phyloP scores from a whole-genome alignment of 2,329 filamentous ascomycete genomes.

The Cladosporium sp. region DNA sequence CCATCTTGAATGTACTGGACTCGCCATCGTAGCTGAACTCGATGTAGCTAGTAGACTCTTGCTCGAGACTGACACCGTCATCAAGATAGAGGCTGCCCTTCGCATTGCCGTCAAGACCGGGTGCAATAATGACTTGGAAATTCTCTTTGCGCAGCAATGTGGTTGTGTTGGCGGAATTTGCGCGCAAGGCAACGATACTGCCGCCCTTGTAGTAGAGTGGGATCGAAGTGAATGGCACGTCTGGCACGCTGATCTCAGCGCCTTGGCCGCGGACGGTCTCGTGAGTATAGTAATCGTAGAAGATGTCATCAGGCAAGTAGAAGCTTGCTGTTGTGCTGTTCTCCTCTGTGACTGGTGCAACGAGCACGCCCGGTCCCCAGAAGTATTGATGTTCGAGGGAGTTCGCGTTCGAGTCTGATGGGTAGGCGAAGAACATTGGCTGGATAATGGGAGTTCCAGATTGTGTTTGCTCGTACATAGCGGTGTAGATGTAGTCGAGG shows the following conservation, averaged over 20 bases:
- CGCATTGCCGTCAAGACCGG: slow-evolving; percentile 62
- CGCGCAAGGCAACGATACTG: slow-evolving; percentile 62
- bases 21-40: slow-evolving; percentile 56
- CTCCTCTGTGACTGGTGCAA: slow-evolving; percentile 57
- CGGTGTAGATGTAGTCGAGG: slow-evolving; percentile 79
- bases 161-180: slow-evolving; percentile 59
- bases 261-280: slow-evolving; percentile 49
- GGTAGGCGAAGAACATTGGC: slow-evolving; percentile 73
- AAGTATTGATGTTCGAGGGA: slow-evolving; percentile 59
- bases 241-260: slow-evolving; percentile 43
- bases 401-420: slow-evolving; percentile 54
- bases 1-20: slow-evolving; percentile 51
- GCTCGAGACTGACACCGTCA: slow-evolving; percentile 69
- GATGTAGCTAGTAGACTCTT: slow-evolving; percentile 58
- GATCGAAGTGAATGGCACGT: slow-evolving; percentile 55
- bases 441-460: slow-evolving; percentile 66
- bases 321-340: slow-evolving; percentile 54
- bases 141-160: slow-evolving; percentile 63
- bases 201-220: slow-evolving; percentile 69
- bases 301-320: slow-evolving; percentile 59
- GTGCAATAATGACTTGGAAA: slow-evolving; percentile 71
- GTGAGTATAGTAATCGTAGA: slow-evolving; percentile 62
- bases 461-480: slow-evolving; percentile 59
- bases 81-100: slow-evolving; percentile 72
- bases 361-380: slow-evolving; percentile 57